Evolutionary conservation across 192 early-diverging fungal species (phyloP).

Genomic region (Entomortierella chlamydospora): DNA sequence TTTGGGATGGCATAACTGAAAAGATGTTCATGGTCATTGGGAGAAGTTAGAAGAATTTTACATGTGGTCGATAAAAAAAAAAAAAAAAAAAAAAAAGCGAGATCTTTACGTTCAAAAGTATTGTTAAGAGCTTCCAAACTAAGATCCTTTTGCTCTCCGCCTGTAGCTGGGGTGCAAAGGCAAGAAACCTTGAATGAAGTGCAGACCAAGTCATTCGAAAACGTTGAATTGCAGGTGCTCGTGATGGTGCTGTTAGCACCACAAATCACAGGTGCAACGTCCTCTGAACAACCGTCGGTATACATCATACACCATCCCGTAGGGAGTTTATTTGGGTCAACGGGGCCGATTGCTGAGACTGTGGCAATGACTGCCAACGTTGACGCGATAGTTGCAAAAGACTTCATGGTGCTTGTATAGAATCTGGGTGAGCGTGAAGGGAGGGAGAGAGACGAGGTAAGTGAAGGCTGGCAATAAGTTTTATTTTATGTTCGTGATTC

Average conservation of each 20-base stretch:
- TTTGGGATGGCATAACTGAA: conserved; percentile 10
- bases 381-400: neutral
- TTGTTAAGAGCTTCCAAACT: conserved; percentile 30
- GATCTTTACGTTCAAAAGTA: conserved; percentile 16
- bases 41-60: too few species aligned
- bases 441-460: too few species aligned
- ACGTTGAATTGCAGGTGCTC: conserved; percentile 13
- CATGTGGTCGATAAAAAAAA: too few species aligned
- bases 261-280: neutral
- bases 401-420: conserved; percentile 21
- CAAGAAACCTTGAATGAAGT: conserved; percentile 28
- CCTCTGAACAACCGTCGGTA: conserved; percentile 6
- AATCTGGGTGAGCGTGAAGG: too few species aligned
- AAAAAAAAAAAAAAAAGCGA: neutral
- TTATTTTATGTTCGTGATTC: too few species aligned
- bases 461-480: too few species aligned
- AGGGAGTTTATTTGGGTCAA: conserved; percentile 40
- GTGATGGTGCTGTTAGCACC: conserved; percentile 23
- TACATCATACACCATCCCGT: conserved; percentile 30
- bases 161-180: conserved; percentile 8
- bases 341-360: conserved; percentile 33
- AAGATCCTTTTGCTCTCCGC: conserved; percentile 21
- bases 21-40: neutral
- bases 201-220: conserved; percentile 30
- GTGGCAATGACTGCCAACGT: conserved; percentile 6